A percentile compares a stretch with the other conserved stretches of the same genome.
These are phyloP conservation scores for Chalciporus sphaerocephalus DNA, from an alignment of 768 basidiomycete genomes.

Conservation along the genomic window DNA sequence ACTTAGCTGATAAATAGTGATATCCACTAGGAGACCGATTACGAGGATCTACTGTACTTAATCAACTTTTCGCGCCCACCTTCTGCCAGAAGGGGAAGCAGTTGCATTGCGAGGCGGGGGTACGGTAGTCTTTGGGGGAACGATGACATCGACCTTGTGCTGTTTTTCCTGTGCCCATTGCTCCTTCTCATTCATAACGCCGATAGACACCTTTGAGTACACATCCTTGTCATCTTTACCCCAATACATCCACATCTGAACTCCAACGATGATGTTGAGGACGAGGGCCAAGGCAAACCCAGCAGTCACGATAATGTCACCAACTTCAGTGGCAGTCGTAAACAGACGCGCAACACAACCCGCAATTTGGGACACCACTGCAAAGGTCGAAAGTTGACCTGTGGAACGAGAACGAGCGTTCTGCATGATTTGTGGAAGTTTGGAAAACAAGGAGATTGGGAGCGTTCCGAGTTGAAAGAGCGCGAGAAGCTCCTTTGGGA, in stretches of 20 bases:
- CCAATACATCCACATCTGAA: constrained; percentile 85
- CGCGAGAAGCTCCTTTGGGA: constrained; percentile 52
- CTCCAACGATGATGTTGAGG: constrained; percentile 79
- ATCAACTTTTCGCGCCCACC: constrained; percentile 74
- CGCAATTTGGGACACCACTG: constrained; percentile 79
- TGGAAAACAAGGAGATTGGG: constrained; percentile 87
- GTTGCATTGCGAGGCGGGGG: constrained; percentile 39
- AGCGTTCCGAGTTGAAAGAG: constrained; percentile 81
- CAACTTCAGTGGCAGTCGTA: constrained; percentile 88
- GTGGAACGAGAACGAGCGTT: constrained; percentile 76
- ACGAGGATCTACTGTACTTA: constrained; percentile 35
- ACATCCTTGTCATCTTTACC: constrained; percentile 44
- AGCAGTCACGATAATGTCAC: constrained; percentile 73
- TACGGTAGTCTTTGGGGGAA: constrained; percentile 40
- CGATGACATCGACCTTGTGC: constrained; percentile 40
- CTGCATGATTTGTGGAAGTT: constrained; percentile 87
- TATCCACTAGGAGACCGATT: constrained; percentile 8
- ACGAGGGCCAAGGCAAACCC: constrained; percentile 81
- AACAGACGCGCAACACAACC: constrained; percentile 92
- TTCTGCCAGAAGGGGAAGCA: constrained; percentile 51
- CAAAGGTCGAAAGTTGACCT: constrained; percentile 91
- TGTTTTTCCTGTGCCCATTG: constrained; percentile 24
- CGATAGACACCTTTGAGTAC: constrained; percentile 15
- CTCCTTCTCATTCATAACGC: constrained; percentile 27
- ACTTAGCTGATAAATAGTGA: constrained; percentile 18